Evolutionary conservation across 805 yeast genomes (phyloP).

Genomic region (Teunomyces panamensis): DNA sequence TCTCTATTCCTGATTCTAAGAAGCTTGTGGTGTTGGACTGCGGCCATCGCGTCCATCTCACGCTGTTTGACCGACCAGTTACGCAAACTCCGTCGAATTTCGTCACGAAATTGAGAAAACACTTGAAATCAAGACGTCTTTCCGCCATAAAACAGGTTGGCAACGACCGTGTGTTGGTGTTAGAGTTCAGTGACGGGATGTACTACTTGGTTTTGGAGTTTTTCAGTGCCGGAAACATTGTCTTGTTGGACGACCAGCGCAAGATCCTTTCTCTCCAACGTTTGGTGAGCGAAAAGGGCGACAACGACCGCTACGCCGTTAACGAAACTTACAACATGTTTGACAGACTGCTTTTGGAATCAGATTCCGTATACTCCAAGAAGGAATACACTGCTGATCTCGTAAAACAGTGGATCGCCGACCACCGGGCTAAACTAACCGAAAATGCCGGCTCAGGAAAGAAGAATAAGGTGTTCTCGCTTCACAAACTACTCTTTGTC

Average conservation of each 20-base stretch:
- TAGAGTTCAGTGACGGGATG: conserved; percentile 81
- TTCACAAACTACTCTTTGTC: conserved; percentile 67
- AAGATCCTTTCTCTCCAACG: conserved; percentile 75
- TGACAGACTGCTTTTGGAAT: conserved; percentile 47
- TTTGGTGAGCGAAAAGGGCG: conserved; percentile 70
- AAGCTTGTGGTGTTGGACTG: conserved; percentile 74
- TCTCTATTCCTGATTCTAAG: conserved; percentile 80
- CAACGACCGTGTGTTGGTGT: conserved; percentile 77
- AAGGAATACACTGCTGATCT: conserved; percentile 25
- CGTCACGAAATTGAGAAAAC: conserved; percentile 82
- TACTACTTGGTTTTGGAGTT: conserved; percentile 81
- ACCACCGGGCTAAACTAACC: conserved; percentile 26
- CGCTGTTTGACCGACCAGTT: conserved; percentile 78
- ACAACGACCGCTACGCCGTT: conserved; percentile 63
- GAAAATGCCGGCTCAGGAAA: conserved; percentile 12
- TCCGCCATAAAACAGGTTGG: conserved; percentile 71
- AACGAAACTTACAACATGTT: conserved; percentile 69
- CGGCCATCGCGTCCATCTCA: conserved; percentile 76
- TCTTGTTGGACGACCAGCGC: conserved; percentile 66
- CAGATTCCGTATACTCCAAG: conserved; percentile 10
- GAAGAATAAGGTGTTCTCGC: conserved; percentile 50
- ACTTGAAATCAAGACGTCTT: conserved; percentile 74
- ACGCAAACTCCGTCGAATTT: conserved; percentile 83
- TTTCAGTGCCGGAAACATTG: conserved; percentile 91
- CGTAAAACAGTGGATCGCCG: conserved; percentile 39